A percentile compares a stretch with the other conserved stretches of the same genome.
These are phyloP conservation scores for Chytriomyces hyalinus DNA, from an alignment of 192 early-diverging fungal genomes.

Conservation along the genomic window DNA sequence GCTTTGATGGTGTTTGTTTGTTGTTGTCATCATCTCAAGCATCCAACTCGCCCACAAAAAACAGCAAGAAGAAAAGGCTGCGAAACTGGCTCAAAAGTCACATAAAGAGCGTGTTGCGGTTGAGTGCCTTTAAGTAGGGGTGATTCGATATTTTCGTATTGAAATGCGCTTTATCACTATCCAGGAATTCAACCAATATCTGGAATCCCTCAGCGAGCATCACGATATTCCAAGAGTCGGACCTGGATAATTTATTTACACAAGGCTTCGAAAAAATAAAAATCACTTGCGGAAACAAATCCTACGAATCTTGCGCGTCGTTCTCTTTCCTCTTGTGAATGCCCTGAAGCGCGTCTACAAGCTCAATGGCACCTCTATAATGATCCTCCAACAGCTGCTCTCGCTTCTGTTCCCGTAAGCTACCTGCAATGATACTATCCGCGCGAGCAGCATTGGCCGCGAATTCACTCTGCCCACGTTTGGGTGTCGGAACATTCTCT, in stretches of 20 bases:
- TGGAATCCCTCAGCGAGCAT: constrained; percentile 77
- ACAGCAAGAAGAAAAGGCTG: constrained; percentile 71
- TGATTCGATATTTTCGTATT: too few species aligned
- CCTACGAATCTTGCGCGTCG: background rate
- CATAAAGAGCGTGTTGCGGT: constrained; percentile 79
- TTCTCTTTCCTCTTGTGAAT: background rate
- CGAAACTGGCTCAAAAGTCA: constrained; percentile 67
- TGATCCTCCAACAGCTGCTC: constrained; percentile 20
- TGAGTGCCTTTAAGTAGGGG: background rate
- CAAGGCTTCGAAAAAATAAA: background rate
- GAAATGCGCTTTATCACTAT: background rate
- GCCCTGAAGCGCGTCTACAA: constrained; percentile 18
- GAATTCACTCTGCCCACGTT: background rate
- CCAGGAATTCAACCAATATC: constrained; percentile 73
- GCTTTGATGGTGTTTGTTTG: background rate
- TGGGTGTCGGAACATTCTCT: background rate
- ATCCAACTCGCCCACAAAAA: background rate
- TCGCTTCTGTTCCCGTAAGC: background rate
- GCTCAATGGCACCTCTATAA: constrained; percentile 15
- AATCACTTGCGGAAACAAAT: background rate
- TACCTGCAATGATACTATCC: background rate
- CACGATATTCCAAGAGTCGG: constrained; percentile 85
- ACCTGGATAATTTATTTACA: constrained; percentile 63
- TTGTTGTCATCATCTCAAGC: background rate
- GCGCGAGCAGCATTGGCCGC: background rate